Evolutionary conservation across 73 alveolate genomes (phyloP).

Genomic region (Paramecium primaurelia): DNA sequence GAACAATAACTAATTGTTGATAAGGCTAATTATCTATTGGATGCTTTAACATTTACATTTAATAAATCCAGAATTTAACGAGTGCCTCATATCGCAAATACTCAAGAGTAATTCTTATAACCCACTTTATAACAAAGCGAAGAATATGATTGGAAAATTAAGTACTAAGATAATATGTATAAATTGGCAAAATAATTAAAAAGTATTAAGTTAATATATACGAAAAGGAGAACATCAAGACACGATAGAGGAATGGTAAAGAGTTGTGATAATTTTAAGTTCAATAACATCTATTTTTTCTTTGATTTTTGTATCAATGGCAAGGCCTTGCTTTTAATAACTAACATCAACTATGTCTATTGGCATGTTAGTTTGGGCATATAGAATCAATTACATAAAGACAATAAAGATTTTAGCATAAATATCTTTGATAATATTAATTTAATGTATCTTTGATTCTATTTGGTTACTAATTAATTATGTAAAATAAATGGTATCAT

Average conservation of each 20-base stretch:
- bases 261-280: neutral
- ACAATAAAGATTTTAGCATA: neutral
- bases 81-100: neutral
- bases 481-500: neutral
- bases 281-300: neutral
- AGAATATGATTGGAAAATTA: neutral
- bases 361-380: slow-evolving; percentile 27
- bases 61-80: neutral
- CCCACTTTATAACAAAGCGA: neutral
- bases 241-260: slow-evolving; percentile 28
- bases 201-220: neutral
- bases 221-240: neutral
- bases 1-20: neutral
- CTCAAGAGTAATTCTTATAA: neutral
- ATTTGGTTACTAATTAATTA: neutral
- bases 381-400: neutral
- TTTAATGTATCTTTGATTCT: neutral
- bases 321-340: slow-evolving; percentile 30
- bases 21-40: neutral
- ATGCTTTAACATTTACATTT: neutral
- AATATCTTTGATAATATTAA: neutral
- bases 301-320: neutral
- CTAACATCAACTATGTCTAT: neutral
- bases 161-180: neutral
- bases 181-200: neutral